phyloP scores from a whole-genome alignment of 768 basidiomycete species.

The Grammothele lineata region DNA sequence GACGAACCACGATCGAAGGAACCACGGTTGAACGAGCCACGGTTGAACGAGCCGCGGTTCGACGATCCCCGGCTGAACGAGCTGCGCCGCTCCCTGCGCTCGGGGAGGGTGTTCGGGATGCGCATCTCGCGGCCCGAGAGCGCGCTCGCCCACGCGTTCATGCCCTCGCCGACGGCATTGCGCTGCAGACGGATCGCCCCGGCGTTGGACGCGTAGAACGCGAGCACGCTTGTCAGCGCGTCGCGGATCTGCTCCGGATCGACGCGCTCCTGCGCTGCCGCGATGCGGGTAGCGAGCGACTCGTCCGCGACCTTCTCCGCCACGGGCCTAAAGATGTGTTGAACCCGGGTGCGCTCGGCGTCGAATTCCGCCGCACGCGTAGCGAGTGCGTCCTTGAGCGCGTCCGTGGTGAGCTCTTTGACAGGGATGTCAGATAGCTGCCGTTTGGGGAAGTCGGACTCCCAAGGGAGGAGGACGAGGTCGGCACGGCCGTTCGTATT shows the following conservation, averaged over 20 bases:
- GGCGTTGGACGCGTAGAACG: slow-evolving; percentile 60
- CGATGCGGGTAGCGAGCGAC: too few relatives aligned
- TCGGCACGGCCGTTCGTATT: slow-evolving; percentile 64
- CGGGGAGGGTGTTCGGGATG: too few relatives aligned
- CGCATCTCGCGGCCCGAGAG: slow-evolving; percentile 57
- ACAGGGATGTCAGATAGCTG: slow-evolving; percentile 67
- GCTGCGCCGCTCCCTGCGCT: too few relatives aligned
- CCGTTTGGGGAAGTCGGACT: slow-evolving; percentile 60
- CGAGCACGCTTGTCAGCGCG: slow-evolving; percentile 63
- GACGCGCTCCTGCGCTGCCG: slow-evolving; percentile 9
- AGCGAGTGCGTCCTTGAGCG: slow-evolving; percentile 42
- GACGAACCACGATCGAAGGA: too few relatives aligned
- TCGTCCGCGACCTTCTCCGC: too few relatives aligned
- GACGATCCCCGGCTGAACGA: too few relatives aligned
- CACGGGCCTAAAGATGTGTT: too few relatives aligned
- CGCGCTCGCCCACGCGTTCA: slow-evolving; percentile 57
- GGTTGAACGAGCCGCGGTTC: too few relatives aligned
- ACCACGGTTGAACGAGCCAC: too few relatives aligned
- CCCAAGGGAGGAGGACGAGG: slow-evolving; percentile 76
- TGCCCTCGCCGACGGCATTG: slow-evolving; percentile 46
- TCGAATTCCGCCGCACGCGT: slow-evolving; percentile 40
- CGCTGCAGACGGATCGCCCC: slow-evolving; percentile 43
- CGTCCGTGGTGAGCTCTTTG: slow-evolving; percentile 47
- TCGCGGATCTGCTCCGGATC: slow-evolving; percentile 50
- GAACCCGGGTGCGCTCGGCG: slow-evolving; percentile 29